Evolutionary conservation across 2,329 filamentous ascomycete species (phyloP).

Genomic region (Hypoxylon sp.): DNA sequence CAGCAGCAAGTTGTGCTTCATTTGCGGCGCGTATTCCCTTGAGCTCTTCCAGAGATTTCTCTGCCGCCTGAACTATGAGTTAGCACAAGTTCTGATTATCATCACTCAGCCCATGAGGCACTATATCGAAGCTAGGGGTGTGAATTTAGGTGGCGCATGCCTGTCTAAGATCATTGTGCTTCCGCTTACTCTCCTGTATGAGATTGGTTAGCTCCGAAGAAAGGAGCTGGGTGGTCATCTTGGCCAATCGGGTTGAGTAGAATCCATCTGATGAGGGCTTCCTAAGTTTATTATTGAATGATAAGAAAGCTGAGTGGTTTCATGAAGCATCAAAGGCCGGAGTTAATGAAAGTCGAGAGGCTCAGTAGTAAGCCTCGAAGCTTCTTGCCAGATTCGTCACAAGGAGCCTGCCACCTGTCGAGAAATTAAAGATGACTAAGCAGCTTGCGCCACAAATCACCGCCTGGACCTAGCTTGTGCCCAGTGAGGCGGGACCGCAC

Average conservation of each 20-base stretch:
- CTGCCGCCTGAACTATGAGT: conserved; percentile 76
- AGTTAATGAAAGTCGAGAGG: conserved; percentile 5
- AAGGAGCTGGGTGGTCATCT: conserved; percentile 92
- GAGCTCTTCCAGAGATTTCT: conserved; percentile 92
- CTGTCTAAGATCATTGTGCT: conserved; percentile 90
- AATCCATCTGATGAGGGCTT: conserved; percentile 46
- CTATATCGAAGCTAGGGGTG: not conserved
- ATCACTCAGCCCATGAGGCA: conserved; percentile 15
- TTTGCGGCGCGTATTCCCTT: conserved; percentile 81
- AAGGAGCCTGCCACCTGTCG: conserved; percentile 14
- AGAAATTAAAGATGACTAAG: conserved; percentile 40
- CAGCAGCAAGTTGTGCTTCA: conserved; percentile 81
- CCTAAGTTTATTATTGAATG: conserved; percentile 1
- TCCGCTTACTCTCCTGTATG: conserved; percentile 95
- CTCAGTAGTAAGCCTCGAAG: conserved; percentile 35
- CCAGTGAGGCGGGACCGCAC: conserved; percentile 1
- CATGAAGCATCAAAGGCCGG: conserved; percentile 3
- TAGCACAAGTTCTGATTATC: conserved; percentile 9
- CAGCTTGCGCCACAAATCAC: conserved; percentile 1
- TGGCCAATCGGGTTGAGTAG: conserved; percentile 54
- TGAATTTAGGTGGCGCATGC: conserved; percentile 60
- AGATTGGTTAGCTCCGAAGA: conserved; percentile 90
- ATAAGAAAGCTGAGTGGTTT: conserved; percentile 3
- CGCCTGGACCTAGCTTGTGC: not conserved
- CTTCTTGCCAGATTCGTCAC: conserved; percentile 54